Evolutionary conservation across 176 grass and related monocot genomes (phyloP).

Genomic region (Saccharum spontaneum): DNA sequence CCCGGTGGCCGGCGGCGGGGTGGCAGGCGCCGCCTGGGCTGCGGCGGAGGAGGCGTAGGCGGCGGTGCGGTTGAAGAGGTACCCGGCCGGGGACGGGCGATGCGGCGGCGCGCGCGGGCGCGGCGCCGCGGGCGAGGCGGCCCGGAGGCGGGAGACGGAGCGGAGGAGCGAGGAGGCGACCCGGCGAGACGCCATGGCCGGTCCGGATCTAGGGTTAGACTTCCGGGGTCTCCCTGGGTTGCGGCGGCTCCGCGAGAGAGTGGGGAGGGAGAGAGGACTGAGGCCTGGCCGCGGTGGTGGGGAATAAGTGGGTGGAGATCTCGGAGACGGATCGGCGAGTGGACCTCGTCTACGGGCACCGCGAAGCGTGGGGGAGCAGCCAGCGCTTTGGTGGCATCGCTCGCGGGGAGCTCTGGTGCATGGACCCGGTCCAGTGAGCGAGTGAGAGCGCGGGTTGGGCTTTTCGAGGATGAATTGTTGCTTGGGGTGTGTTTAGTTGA

Average conservation of each 20-base stretch:
- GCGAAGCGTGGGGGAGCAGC: conserved; percentile 9
- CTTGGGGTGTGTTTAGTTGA: background rate
- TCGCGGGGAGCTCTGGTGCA: background rate
- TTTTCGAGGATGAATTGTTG: conserved; percentile 17
- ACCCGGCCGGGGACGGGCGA: conserved; percentile 65
- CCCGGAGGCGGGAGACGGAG: conserved; percentile 47
- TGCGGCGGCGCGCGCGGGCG: conserved; percentile 44
- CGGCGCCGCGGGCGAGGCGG: conserved; percentile 49
- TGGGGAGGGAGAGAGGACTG: background rate
- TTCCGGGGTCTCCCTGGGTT: background rate
- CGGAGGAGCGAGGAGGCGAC: conserved; percentile 73
- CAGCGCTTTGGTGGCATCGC: background rate
- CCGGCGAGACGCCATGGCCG: conserved; percentile 88
- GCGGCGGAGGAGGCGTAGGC: conserved; percentile 60
- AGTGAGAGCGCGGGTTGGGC: background rate
- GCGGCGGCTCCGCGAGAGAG: conserved; percentile 46
- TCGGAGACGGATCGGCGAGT: conserved; percentile 29
- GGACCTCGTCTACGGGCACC: conserved; percentile 34
- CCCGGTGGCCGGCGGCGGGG: conserved; percentile 17
- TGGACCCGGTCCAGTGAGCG: conserved; percentile 27
- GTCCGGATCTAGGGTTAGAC: conserved; percentile 58
- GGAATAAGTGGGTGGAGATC: conserved; percentile 45
- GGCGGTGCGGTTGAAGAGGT: conserved; percentile 68
- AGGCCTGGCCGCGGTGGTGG: conserved; percentile 4
- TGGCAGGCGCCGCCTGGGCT: conserved; percentile 24